These are phyloP conservation scores for Hypoxylon sp. DNA, from an alignment of 2,329 filamentous ascomycete genomes.

Conservation along the genomic window DNA sequence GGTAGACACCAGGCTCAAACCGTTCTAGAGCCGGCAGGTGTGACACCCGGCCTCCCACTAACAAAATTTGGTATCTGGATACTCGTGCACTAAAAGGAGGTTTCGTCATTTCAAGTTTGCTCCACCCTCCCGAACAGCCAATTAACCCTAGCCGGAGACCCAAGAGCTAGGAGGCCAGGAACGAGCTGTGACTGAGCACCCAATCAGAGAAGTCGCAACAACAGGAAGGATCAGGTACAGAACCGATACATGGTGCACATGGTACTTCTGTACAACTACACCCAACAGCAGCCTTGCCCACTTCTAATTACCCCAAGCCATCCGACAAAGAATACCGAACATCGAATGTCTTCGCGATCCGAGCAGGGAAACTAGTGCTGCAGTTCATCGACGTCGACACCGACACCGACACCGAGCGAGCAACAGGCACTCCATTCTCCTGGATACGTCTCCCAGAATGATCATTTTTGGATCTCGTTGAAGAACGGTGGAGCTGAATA, in stretches of 20 bases:
- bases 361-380: conserved; percentile 3
- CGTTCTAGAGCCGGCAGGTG: conserved; percentile 37
- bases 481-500: conserved; percentile 23
- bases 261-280: neutral
- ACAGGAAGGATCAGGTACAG: conserved; percentile 25
- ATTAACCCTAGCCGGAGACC: conserved; percentile 16
- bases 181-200: conserved; percentile 29
- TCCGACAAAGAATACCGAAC: conserved; percentile 26
- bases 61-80: conserved; percentile 24
- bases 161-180: conserved; percentile 22
- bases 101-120: conserved; percentile 41
- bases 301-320: conserved; percentile 24
- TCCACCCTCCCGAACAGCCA: conserved; percentile 30
- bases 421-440: conserved; percentile 4
- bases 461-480: conserved; percentile 20
- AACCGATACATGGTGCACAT: neutral
- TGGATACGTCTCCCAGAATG: conserved; percentile 21
- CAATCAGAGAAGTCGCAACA: conserved; percentile 27
- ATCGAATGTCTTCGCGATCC: conserved; percentile 22
- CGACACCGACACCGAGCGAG: conserved; percentile 7
- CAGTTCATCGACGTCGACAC: conserved; percentile 17
- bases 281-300: conserved; percentile 4
- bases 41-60: conserved; percentile 24
- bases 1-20: conserved; percentile 14
- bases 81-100: conserved; percentile 36